Base-by-base conservation (phyloP, 768 basidiomycete species). In the Boletus eberwhitei region DNA sequence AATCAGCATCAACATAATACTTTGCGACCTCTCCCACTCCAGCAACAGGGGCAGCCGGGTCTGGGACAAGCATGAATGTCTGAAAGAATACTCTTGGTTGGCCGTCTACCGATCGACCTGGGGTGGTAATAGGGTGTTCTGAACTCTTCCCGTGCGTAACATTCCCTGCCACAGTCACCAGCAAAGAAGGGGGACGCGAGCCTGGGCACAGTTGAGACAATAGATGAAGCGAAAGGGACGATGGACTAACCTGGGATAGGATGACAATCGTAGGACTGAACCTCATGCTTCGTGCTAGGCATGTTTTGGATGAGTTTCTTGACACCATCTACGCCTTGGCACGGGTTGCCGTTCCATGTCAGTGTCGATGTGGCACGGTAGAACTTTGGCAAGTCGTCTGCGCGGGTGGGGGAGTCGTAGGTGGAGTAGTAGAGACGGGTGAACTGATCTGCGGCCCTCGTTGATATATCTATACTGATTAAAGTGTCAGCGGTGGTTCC, bases 201-300 rank as follows among this genome's bases (percentile, higher is more conserved):
- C 88, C 90, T 91, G 60, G 11, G 47, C n/a, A 42, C 41, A 45
- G 55, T 51, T 58, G 52, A 59, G 49, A 57, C 9, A 17, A 34
- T n/a, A 36, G 57, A 44, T 53, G 47, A 54, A 50, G 37, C 22
- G 48, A 45, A 41, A 40, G 19, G 38, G 26, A 45, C 24, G 48
- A 55, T 26, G 44, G 41, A 65, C 71, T 50, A 52, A 88, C 91
- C 89, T 71, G 90, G 88, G 55, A 93, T 90, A 35, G 92, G 88
- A 68, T 93, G 91, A 62, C 92, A 93, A 67, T 93, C 92, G 59
- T 90, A 91, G 17, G 88, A 90, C 67, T 90, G 87, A 19, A 93
- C 79, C 54, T 93, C 92, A 61, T 93, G 91, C 59, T 84, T 88
- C 26, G 90, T 90, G 19, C 75, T 74, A 2, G 90, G 90, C 85